These are phyloP conservation scores for Gossypium trilobum DNA, from an alignment of 441 rosid species.

Conservation along the genomic window DNA sequence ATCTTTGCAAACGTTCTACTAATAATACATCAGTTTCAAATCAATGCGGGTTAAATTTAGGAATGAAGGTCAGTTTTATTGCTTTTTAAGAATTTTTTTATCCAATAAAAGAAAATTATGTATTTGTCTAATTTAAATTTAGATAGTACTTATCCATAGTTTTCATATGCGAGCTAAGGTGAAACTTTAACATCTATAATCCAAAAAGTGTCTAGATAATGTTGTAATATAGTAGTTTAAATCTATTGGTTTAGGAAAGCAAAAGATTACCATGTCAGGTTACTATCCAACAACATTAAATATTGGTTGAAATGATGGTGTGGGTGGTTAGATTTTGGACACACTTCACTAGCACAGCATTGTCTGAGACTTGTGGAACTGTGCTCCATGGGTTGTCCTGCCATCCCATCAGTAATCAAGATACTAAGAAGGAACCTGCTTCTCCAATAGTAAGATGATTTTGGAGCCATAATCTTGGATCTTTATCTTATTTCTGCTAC, in stretches of 20 bases:
- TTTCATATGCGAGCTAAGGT: too few relatives aligned
- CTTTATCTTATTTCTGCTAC: neutral
- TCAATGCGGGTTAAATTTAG: too few relatives aligned
- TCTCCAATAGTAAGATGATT: neutral
- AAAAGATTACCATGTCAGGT: neutral
- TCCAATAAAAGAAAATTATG: too few relatives aligned
- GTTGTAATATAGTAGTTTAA: neutral
- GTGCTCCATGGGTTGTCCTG: neutral
- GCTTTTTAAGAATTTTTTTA: too few relatives aligned
- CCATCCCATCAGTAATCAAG: neutral
- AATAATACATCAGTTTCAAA: too few relatives aligned
- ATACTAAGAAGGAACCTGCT: neutral
- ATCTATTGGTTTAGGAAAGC: neutral
- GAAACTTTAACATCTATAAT: neutral
- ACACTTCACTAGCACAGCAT: neutral
- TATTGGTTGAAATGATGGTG: neutral
- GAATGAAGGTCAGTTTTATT: too few relatives aligned
- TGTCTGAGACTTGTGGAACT: neutral
- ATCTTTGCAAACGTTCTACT: too few relatives aligned
- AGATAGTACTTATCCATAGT: too few relatives aligned
- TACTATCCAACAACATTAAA: neutral
- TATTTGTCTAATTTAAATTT: too few relatives aligned
- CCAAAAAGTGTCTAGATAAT: neutral
- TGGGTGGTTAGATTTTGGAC: slow-evolving; percentile 10
- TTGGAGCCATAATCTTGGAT: neutral